These are phyloP conservation scores for Bipolaris gigantea DNA, from an alignment of 2,329 filamentous ascomycete genomes.

Conservation along the genomic window DNA sequence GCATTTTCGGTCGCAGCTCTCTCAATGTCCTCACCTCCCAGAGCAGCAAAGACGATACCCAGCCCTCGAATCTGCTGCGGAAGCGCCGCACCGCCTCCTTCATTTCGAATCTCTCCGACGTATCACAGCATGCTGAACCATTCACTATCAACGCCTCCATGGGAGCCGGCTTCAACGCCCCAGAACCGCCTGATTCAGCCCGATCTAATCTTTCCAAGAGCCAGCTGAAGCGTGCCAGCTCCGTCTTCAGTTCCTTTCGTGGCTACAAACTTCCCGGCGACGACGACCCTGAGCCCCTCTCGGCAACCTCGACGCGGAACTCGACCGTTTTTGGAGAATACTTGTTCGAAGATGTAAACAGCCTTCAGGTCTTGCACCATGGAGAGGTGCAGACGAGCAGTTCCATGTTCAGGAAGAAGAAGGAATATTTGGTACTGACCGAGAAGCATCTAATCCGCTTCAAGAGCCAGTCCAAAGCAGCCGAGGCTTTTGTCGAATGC, in stretches of 20 bases:
- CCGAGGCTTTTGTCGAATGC: slow-evolving; percentile 60
- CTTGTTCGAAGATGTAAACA: slow-evolving; percentile 43
- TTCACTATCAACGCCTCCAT: slow-evolving; percentile 18
- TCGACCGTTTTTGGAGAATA: slow-evolving; percentile 44
- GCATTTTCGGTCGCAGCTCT: slow-evolving; percentile 43
- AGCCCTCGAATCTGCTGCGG: slow-evolving; percentile 41
- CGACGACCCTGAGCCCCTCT: slow-evolving; percentile 52
- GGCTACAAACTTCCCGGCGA: slow-evolving; percentile 57
- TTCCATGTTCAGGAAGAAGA: slow-evolving; percentile 71
- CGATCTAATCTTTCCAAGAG: slow-evolving; percentile 25
- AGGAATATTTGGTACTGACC: slow-evolving; percentile 71
- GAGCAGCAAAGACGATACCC: slow-evolving; percentile 37
- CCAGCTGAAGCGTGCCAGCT: slow-evolving; percentile 42
- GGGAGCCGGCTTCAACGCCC: slow-evolving; percentile 4
- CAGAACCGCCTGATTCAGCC: slow-evolving; percentile 17
- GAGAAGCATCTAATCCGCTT: slow-evolving; percentile 69
- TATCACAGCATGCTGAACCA: slow-evolving; percentile 29
- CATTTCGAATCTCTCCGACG: slow-evolving; percentile 38
- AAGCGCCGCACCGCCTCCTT: slow-evolving; percentile 45
- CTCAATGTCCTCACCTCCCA: slow-evolving; percentile 36
- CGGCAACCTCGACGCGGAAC: slow-evolving; percentile 54
- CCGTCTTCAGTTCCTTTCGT: slow-evolving; percentile 62
- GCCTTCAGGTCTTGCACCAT: slow-evolving; percentile 60
- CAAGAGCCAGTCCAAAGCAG: slow-evolving; percentile 67
- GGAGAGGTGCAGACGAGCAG: slow-evolving; percentile 71